Evolutionary conservation across 805 yeast genomes (phyloP).

Genomic region (Lipomyces anomalus): DNA sequence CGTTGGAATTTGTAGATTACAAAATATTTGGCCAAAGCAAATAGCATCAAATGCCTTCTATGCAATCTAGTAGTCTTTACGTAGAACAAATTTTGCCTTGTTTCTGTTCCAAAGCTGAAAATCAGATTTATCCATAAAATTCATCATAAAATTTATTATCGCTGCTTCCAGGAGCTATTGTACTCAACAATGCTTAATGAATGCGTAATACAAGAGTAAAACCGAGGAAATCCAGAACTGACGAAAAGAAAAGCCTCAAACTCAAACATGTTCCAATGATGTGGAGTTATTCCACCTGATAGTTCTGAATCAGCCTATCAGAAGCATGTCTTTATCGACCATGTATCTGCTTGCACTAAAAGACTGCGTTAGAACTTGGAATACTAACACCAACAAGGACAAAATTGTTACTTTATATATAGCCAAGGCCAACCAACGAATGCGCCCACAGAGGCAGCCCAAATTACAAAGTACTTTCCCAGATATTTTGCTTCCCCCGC

Average conservation of each 20-base stretch:
- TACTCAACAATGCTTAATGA: too few relatives aligned
- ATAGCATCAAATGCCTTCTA: too few relatives aligned
- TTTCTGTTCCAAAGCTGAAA: too few relatives aligned
- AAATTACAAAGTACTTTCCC: background rate
- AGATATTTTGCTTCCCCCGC: background rate
- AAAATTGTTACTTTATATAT: background rate
- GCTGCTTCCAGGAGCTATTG: too few relatives aligned
- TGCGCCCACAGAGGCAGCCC: background rate
- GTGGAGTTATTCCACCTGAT: background rate
- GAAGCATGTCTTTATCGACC: background rate
- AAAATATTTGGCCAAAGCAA: background rate
- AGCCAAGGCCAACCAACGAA: constrained; percentile 8
- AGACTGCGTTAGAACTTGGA: background rate
- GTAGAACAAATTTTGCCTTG: too few relatives aligned
- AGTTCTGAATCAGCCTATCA: background rate
- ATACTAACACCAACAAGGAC: background rate
- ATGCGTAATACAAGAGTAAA: too few relatives aligned
- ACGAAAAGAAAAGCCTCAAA: background rate
- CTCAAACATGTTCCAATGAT: background rate
- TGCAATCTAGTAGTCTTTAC: too few relatives aligned
- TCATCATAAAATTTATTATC: too few relatives aligned
- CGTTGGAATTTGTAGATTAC: background rate
- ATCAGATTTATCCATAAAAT: too few relatives aligned
- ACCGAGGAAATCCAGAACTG: too few relatives aligned
- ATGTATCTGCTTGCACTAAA: background rate